These are phyloP conservation scores for Fusarium veterinarium DNA, from an alignment of 2,329 filamentous ascomycete species.

Conservation along the genomic window DNA sequence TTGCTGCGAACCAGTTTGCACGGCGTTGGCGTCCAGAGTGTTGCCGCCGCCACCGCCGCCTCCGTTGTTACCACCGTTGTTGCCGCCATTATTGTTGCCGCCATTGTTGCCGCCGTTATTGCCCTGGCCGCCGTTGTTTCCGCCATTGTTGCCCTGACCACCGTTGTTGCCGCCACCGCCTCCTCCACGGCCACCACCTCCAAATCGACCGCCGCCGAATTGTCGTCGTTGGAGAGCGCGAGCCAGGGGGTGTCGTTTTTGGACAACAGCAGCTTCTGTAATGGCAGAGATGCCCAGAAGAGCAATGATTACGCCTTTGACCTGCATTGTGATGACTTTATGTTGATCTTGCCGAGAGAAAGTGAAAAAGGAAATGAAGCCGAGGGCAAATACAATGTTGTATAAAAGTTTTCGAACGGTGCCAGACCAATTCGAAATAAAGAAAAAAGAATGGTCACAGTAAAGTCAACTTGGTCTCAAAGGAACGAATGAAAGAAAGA, in stretches of 20 bases:
- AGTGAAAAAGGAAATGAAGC: conserved; percentile 20
- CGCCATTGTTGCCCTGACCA: conserved; percentile 37
- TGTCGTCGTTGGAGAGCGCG: conserved; percentile 57
- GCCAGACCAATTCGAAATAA: conserved; percentile 60
- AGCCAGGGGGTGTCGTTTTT: conserved; percentile 52
- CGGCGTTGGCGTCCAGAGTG: conserved; percentile 54
- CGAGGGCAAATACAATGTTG: conserved; percentile 21
- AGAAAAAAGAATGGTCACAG: conserved; percentile 60
- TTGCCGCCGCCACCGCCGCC: conserved; percentile 26
- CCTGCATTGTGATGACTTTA: conserved; percentile 59
- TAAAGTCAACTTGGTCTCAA: conserved; percentile 45
- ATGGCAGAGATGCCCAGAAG: conserved; percentile 60
- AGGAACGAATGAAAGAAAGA: conserved; percentile 61
- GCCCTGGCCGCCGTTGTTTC: conserved; percentile 36
- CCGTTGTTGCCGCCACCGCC: conserved; percentile 43
- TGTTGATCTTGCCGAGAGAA: conserved; percentile 37
- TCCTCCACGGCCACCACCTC: conserved; percentile 34
- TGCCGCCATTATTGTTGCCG: conserved; percentile 38
- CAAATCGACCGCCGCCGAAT: conserved; percentile 44
- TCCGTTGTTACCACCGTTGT: conserved; percentile 44
- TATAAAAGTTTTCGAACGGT: conserved; percentile 51
- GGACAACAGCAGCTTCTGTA: conserved; percentile 59
- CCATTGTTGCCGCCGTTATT: conserved; percentile 34
- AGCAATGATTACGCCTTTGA: conserved; percentile 62
- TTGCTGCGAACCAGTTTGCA: conserved; percentile 62